These are phyloP conservation scores for Colletotrichum magnum DNA, from an alignment of 2,329 filamentous ascomycete species.

Conservation along the genomic window DNA sequence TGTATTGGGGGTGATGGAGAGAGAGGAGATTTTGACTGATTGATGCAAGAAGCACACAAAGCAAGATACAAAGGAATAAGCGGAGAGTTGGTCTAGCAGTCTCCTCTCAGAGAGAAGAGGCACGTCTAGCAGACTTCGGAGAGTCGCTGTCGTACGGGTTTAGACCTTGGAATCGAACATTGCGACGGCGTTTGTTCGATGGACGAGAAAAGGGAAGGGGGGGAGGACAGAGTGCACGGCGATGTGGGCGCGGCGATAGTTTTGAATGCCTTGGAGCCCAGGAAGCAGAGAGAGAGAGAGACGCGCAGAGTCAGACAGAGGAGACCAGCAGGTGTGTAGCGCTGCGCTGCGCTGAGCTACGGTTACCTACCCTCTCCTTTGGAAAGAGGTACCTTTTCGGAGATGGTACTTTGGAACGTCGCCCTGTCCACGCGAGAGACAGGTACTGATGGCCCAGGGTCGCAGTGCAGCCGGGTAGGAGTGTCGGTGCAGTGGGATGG, in stretches of 20 bases:
- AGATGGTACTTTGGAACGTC: too few species aligned
- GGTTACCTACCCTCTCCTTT: too few species aligned
- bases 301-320: not conserved
- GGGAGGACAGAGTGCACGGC: conserved; percentile 46
- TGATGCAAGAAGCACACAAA: conserved; percentile 38
- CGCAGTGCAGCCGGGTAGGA: too few species aligned
- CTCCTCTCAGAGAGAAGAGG: conserved; percentile 45
- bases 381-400: not conserved
- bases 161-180: conserved; percentile 70
- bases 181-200: conserved; percentile 66
- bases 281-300: conserved; percentile 6
- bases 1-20: conserved; percentile 40
- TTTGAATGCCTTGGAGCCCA: conserved; percentile 49
- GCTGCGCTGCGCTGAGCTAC: not conserved
- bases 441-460: not conserved
- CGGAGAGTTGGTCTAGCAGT: conserved; percentile 50
- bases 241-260: conserved; percentile 49
- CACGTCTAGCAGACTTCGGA: conserved; percentile 65
- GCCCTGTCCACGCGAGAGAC: too few species aligned
- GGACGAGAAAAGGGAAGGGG: conserved; percentile 52
- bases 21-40: conserved; percentile 31
- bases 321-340: not conserved
- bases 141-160: conserved; percentile 65
- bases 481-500: too few species aligned
- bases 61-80: conserved; percentile 48